phyloP scores from a whole-genome alignment of 192 early-diverging fungal species.

The Backusella circina region DNA sequence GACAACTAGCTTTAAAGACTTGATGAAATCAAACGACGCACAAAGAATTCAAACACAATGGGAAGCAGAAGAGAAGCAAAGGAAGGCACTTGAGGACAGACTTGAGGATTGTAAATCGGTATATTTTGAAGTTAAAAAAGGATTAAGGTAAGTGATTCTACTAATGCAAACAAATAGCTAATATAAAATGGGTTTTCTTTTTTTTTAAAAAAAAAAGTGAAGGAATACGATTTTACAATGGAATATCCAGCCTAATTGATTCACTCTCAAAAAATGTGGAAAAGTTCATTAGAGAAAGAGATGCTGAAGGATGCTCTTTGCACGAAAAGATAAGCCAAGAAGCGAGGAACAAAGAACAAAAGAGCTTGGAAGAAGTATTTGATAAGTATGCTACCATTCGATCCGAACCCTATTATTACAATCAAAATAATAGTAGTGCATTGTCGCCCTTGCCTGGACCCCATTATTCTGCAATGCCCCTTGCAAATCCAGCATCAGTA shows the following conservation, averaged over 20 bases:
- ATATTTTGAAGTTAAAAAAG: neutral
- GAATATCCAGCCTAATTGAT: neutral
- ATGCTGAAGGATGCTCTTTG: neutral
- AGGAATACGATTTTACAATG: neutral
- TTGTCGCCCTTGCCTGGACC: slow-evolving; percentile 22
- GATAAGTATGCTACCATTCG: slow-evolving; percentile 54
- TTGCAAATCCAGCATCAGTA: neutral
- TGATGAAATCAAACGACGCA: neutral
- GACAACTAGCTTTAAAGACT: neutral
- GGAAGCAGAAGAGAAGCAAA: neutral
- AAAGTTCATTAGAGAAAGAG: neutral
- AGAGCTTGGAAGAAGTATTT: slow-evolving; percentile 25
- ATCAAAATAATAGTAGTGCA: slow-evolving; percentile 62
- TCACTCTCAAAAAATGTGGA: neutral
- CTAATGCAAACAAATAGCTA: too few relatives aligned
- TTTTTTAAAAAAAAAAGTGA: neutral
- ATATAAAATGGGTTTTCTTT: too few relatives aligned
- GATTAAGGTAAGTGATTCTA: neutral
- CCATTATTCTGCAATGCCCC: neutral
- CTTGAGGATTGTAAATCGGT: neutral
- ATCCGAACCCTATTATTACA: slow-evolving; percentile 51
- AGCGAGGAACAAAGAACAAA: neutral
- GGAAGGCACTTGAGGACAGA: neutral
- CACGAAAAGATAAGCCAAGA: slow-evolving; percentile 22
- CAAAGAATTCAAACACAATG: neutral